Conservation (phyloP, 2,329 filamentous ascomycete genomes). For the Neonectria magnoliae region DNA sequence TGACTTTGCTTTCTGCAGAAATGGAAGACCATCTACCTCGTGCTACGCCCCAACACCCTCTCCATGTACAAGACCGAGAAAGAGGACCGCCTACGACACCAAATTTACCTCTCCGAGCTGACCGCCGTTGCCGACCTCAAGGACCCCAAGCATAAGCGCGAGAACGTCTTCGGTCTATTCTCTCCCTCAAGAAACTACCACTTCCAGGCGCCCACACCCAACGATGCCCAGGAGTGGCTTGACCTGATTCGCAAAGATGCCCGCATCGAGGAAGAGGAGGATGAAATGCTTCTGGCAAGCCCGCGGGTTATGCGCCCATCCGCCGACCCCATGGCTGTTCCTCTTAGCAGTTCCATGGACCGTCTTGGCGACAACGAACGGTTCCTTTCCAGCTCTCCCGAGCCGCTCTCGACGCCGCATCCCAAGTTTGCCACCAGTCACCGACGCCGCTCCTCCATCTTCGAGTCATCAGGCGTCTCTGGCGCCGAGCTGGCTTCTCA, state of each 20-base stretch:
- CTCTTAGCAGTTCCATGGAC: constrained; percentile 35
- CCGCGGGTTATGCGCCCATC: constrained; percentile 65
- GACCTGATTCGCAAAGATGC: constrained; percentile 81
- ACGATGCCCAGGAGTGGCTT: constrained; percentile 89
- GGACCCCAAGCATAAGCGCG: constrained; percentile 86
- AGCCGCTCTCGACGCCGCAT: constrained; percentile 55
- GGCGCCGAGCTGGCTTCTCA: constrained; percentile 78
- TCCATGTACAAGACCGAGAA: constrained; percentile 94
- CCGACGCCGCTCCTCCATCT: constrained; percentile 68
- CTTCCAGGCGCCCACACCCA: constrained; percentile 77
- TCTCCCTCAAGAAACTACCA: constrained; percentile 92
- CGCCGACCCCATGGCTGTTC: constrained; percentile 33
- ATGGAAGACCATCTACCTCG: constrained; percentile 91
- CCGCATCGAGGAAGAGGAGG: constrained; percentile 87
- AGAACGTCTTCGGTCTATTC: constrained; percentile 92
- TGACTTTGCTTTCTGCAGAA: constrained; percentile 60
- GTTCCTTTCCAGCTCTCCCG: constrained; percentile 69
- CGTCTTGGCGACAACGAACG: constrained; percentile 52
- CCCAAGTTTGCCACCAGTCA: constrained; percentile 47
- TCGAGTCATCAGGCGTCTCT: constrained; percentile 71
- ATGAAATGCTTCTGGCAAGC: constrained; percentile 80
- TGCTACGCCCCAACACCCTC: constrained; percentile 88
- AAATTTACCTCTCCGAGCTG: constrained; percentile 87
- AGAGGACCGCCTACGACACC: constrained; percentile 88
- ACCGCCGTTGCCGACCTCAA: constrained; percentile 90